Evolutionary conservation across 129 eudicot species (phyloP).

Genomic region (Artemisia argyi): DNA sequence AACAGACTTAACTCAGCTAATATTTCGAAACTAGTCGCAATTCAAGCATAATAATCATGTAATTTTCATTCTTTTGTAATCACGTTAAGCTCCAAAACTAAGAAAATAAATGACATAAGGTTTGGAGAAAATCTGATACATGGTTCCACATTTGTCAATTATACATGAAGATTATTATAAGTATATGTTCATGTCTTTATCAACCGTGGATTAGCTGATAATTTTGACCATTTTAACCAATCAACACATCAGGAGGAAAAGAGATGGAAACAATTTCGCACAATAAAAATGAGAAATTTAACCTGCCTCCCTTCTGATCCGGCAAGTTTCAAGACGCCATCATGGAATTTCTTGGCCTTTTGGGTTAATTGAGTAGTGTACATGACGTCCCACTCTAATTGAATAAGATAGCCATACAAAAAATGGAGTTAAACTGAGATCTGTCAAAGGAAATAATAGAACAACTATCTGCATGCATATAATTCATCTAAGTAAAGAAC

Average conservation of each 20-base stretch:
- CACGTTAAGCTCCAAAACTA: neutral
- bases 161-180: neutral
- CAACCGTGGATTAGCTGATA: neutral
- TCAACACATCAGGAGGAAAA: slow-evolving; percentile 1
- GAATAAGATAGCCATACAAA: slow-evolving; percentile 9
- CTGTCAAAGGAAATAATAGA: slow-evolving; percentile 3
- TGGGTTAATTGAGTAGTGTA: slow-evolving; percentile 60
- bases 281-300: slow-evolving; percentile 12
- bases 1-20: neutral
- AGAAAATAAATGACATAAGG: neutral
- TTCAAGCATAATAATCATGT: neutral
- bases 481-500: neutral
- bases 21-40: neutral
- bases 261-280: slow-evolving; percentile 3
- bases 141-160: neutral
- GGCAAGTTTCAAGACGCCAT: slow-evolving; percentile 48
- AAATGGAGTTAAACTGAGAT: neutral
- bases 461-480: neutral
- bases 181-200: neutral
- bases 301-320: slow-evolving; percentile 59
- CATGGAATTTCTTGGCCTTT: slow-evolving; percentile 48
- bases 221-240: neutral
- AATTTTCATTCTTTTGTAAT: neutral
- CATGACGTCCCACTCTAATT: slow-evolving; percentile 58
- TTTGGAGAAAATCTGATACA: neutral